A percentile compares a stretch with the other conserved stretches of the same genome.
phyloP scores from a whole-genome alignment of 768 basidiomycete genomes.

The Gymnopilus dilepis region DNA sequence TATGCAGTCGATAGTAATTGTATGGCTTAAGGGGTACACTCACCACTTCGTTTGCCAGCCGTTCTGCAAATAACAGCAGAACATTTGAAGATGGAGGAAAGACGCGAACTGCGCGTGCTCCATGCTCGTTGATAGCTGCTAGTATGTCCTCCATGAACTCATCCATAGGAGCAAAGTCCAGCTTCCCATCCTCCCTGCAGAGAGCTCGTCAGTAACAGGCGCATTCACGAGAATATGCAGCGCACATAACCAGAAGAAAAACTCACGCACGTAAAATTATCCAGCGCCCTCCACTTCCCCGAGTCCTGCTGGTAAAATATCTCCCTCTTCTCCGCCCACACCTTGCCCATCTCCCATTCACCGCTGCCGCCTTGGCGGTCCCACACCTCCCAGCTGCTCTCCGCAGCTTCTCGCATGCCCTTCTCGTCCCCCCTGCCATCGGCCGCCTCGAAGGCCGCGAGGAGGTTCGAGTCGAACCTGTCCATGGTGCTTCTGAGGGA shows the following conservation, averaged over 20 bases:
- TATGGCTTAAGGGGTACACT: constrained; percentile 27
- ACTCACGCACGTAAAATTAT: constrained; percentile 77
- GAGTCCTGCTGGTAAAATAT: constrained; percentile 84
- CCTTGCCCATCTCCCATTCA: constrained; percentile 93
- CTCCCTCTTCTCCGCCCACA: constrained; percentile 95
- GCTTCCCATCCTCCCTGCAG: constrained; percentile 46
- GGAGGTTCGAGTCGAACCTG: constrained; percentile 83
- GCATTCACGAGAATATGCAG: too few relatives aligned
- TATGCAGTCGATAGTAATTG: background rate
- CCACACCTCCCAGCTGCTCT: constrained; percentile 88
- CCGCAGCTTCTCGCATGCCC: constrained; percentile 82
- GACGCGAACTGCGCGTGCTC: constrained; percentile 79
- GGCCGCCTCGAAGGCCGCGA: constrained; percentile 90
- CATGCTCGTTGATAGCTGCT: constrained; percentile 70
- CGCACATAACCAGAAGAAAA: constrained; percentile 5
- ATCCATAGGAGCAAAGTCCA: constrained; percentile 95
- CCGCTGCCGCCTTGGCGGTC: constrained; percentile 37
- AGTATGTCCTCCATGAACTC: constrained; percentile 79
- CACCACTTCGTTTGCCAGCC: constrained; percentile 85
- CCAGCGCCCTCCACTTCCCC: constrained; percentile 71
- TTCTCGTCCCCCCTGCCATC: constrained; percentile 75
- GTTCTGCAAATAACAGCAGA: constrained; percentile 80
- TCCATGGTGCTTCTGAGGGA: constrained; percentile 82
- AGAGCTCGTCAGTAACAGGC: constrained; percentile 30
- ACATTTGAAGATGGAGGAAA: constrained; percentile 86